These are phyloP conservation scores for Xylariaceae sp. DNA, from an alignment of 2,329 filamentous ascomycete species.

Conservation along the genomic window DNA sequence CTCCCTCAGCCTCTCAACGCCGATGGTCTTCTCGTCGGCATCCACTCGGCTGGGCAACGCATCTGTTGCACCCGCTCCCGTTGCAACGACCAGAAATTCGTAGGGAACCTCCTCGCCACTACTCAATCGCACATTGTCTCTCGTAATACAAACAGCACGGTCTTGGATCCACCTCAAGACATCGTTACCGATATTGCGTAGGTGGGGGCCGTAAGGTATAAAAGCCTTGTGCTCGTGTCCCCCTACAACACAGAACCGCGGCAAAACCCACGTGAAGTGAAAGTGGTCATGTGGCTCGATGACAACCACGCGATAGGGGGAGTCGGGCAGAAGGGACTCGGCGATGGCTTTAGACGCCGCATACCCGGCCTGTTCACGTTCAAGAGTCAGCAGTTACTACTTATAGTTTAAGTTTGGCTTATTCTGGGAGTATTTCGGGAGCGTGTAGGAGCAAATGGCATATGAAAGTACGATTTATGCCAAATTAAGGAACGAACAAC, in stretches of 20 bases:
- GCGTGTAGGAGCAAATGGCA: too few relatives aligned
- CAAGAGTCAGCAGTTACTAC: too few relatives aligned
- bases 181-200: constrained; percentile 34
- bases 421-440: too few relatives aligned
- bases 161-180: constrained; percentile 48
- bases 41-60: constrained; percentile 55
- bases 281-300: constrained; percentile 67
- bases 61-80: constrained; percentile 53
- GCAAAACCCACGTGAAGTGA: constrained; percentile 65
- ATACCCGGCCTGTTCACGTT: too few relatives aligned
- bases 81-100: constrained; percentile 63
- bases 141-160: constrained; percentile 47
- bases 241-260: constrained; percentile 62
- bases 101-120: constrained; percentile 55
- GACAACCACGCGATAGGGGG: constrained; percentile 57
- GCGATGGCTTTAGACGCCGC: constrained; percentile 55
- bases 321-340: constrained; percentile 53
- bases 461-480: too few relatives aligned
- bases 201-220: constrained; percentile 59
- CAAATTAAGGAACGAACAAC: too few relatives aligned
- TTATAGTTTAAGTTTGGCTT: too few relatives aligned
- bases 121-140: constrained; percentile 47
- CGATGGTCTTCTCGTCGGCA: constrained; percentile 49
- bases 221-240: constrained; percentile 65
- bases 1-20: constrained; percentile 48